Percentiles rank a stretch among this genome's conserved stretches.
phyloP scores from a whole-genome alignment of 1,139 yeast genomes.

The Blastobotrys raffinosifermentans region DNA sequence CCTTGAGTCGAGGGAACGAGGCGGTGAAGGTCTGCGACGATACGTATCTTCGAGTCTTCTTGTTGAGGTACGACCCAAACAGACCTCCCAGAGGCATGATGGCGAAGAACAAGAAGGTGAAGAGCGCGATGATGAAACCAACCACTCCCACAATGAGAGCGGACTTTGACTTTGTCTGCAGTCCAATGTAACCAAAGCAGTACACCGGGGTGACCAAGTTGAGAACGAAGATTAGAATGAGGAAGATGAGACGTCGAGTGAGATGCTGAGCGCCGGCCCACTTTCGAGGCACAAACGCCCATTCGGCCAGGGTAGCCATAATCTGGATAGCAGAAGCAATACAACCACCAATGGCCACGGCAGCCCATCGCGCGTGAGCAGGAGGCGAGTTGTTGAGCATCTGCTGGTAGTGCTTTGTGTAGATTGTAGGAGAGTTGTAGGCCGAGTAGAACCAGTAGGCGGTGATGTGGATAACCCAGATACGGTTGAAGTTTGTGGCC shows the following conservation, averaged over 20 bases:
- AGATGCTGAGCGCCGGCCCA: slow-evolving; percentile 99
- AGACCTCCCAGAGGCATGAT: slow-evolving; percentile 97
- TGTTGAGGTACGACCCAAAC: slow-evolving; percentile 86
- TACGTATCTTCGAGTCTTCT: slow-evolving; percentile 80
- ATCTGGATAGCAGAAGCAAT: slow-evolving; percentile 79
- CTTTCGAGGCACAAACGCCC: slow-evolving; percentile 94
- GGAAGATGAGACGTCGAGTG: slow-evolving; percentile 75
- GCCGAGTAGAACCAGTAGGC: slow-evolving; percentile 93
- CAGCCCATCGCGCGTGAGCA: slow-evolving; percentile 86
- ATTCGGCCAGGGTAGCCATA: slow-evolving; percentile 83
- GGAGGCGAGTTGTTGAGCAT: slow-evolving; percentile 78
- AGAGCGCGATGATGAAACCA: slow-evolving; percentile 82
- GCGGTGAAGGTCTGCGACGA: slow-evolving; percentile 97
- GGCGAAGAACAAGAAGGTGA: slow-evolving; percentile 78
- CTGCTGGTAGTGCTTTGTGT: slow-evolving; percentile 81
- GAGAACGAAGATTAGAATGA: slow-evolving; percentile 56
- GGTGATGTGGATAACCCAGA: slow-evolving; percentile 90
- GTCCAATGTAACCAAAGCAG: slow-evolving; percentile 68
- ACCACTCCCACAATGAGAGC: slow-evolving; percentile 83
- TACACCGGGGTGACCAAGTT: slow-evolving; percentile 86
- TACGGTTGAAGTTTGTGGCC: slow-evolving; percentile 93
- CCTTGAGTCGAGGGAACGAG: slow-evolving; percentile 69
- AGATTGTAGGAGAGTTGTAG: slow-evolving; percentile 84
- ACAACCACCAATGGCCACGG: slow-evolving; percentile 88
- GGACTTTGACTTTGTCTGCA: slow-evolving; percentile 59